Percentiles rank a stretch among this genome's conserved stretches.
Evolutionary conservation across 1,284 basidiomycete species (phyloP).

Genomic region (Ceratobasidium sp.): DNA sequence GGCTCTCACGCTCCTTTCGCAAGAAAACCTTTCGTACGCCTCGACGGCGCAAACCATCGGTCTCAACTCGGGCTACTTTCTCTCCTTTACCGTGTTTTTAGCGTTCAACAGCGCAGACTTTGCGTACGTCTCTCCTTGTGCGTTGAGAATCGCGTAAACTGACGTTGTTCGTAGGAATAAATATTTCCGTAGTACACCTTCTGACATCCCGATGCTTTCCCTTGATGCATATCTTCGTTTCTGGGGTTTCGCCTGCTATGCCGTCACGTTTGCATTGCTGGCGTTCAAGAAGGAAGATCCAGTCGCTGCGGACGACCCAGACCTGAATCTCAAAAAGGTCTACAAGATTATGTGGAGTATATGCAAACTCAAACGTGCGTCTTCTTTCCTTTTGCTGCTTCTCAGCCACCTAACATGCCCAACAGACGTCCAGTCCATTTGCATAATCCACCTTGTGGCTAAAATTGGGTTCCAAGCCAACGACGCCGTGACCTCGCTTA

Average conservation of each 20-base stretch:
- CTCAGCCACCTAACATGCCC: neutral
- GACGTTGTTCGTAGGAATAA: constrained; percentile 59
- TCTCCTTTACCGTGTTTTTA: constrained; percentile 97
- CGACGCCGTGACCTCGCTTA: constrained; percentile 91
- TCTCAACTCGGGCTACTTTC: constrained; percentile 95
- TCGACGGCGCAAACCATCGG: constrained; percentile 99
- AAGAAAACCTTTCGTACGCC: constrained; percentile 95
- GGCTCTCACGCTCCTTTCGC: constrained; percentile 95
- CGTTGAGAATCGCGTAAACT: neutral
- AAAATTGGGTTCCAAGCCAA: constrained; percentile 97
- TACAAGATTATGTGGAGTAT: constrained; percentile 97
- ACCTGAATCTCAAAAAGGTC: constrained; percentile 90
- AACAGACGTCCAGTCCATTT: constrained; percentile 88
- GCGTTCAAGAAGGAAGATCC: constrained; percentile 92
- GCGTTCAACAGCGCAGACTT: constrained; percentile 96
- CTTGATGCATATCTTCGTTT: constrained; percentile 86
- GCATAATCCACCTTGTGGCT: constrained; percentile 87
- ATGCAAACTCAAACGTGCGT: constrained; percentile 85
- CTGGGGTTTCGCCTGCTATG: constrained; percentile 82
- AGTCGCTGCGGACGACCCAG: constrained; percentile 72
- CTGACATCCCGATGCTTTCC: constrained; percentile 82
- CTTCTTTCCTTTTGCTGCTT: neutral
- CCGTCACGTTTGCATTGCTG: constrained; percentile 86
- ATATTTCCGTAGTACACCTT: constrained; percentile 64
- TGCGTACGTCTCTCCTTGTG: constrained; percentile 59